phyloP scores from a whole-genome alignment of 2,329 filamentous ascomycete genomes.

The Epichloe baconii region DNA sequence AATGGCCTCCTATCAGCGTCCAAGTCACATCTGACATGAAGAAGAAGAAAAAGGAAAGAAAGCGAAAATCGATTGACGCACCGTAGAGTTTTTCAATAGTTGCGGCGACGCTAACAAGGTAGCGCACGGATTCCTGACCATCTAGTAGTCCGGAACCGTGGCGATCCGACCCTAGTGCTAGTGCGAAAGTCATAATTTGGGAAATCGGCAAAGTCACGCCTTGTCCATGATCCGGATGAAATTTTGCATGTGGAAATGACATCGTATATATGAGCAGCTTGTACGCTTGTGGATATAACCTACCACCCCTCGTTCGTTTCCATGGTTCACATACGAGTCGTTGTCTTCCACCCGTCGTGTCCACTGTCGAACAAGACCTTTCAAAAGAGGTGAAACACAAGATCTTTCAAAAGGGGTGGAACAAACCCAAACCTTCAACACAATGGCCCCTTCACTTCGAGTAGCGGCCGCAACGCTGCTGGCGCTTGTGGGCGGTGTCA shows the following conservation, averaged over 20 bases:
- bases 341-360: no score
- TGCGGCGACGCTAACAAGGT: background rate
- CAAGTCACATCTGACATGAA: no score
- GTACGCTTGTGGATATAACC: background rate
- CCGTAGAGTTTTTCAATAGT: background rate
- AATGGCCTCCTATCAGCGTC: no score
- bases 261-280: background rate
- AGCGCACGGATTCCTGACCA: background rate
- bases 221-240: background rate
- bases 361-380: no score
- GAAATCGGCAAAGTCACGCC: no score
- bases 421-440: background rate
- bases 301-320: no score
- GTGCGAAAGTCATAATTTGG: no score
- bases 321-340: no score
- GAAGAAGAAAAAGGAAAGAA: background rate
- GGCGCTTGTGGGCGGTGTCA: background rate
- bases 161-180: background rate
- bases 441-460: background rate
- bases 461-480: background rate
- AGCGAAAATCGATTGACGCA: no score
- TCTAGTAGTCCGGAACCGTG: background rate
- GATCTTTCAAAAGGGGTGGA: no score
- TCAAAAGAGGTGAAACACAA: background rate
- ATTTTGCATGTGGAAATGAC: background rate